A percentile compares a stretch with the other conserved stretches of the same genome.
Evolutionary conservation across 2,329 filamentous ascomycete genomes (phyloP).

Genomic region (Pyrenophora seminiperda): DNA sequence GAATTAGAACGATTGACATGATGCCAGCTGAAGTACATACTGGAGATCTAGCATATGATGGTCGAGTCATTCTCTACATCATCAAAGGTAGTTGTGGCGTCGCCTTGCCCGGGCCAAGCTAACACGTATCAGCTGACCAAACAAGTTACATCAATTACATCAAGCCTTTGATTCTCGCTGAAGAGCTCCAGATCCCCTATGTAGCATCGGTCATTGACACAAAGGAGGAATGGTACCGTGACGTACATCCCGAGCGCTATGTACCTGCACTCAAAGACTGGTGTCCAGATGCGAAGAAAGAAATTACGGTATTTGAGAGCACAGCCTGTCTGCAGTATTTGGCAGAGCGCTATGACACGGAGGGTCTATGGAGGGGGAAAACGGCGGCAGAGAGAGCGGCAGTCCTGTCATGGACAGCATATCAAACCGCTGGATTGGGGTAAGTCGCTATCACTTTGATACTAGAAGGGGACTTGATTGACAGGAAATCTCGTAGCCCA

Average conservation of each 20-base stretch:
- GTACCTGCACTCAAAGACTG: slow-evolving; percentile 45
- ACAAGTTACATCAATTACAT: slow-evolving; percentile 47
- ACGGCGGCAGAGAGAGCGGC: slow-evolving; percentile 35
- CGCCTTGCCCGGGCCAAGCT: too few species aligned
- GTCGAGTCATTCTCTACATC: too few species aligned
- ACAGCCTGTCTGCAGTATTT: slow-evolving; percentile 49
- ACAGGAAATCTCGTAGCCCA: slow-evolving; percentile 1
- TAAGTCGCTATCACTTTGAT: slow-evolving; percentile 9
- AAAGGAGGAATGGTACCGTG: slow-evolving; percentile 39
- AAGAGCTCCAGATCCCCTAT: slow-evolving; percentile 42
- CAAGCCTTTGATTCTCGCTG: slow-evolving; percentile 47
- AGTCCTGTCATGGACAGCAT: slow-evolving; percentile 44
- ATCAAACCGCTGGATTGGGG: slow-evolving; percentile 48
- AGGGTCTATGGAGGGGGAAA: slow-evolving; percentile 42
- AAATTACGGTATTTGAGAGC: slow-evolving; percentile 46
- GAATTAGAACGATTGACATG: too few species aligned
- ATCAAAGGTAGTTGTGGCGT: too few species aligned
- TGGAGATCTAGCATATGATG: too few species aligned
- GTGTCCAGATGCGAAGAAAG: slow-evolving; percentile 35
- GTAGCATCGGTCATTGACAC: slow-evolving; percentile 46
- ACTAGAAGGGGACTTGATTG: neutral
- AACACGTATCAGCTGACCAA: neutral
- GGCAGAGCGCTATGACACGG: slow-evolving; percentile 40
- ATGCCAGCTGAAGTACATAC: too few species aligned
- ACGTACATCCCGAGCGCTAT: slow-evolving; percentile 45